Evolutionary conservation across 2,329 filamentous ascomycete genomes (phyloP).

Genomic region (Aphanocladium album): DNA sequence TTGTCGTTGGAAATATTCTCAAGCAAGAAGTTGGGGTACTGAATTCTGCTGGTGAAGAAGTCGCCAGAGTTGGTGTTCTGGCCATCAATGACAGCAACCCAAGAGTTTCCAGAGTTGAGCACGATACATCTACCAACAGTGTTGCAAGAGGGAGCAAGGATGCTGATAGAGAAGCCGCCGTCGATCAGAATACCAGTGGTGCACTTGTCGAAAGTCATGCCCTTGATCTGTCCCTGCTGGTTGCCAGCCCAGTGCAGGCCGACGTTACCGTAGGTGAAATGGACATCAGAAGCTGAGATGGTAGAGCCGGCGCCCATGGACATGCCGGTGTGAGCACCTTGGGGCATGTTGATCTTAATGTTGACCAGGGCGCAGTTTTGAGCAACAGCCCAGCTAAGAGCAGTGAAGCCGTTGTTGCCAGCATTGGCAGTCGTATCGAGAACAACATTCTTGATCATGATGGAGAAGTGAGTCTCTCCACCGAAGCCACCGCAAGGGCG

Average conservation of each 20-base stretch:
- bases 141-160: slow-evolving; percentile 5
- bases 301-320: slow-evolving; percentile 15
- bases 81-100: slow-evolving; percentile 9
- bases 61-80: slow-evolving; percentile 8
- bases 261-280: slow-evolving; percentile 17
- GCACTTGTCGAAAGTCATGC: slow-evolving; percentile 10
- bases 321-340: slow-evolving; percentile 17
- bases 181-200: slow-evolving; percentile 14
- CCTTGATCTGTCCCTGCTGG: slow-evolving; percentile 11
- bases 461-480: slow-evolving; percentile 19
- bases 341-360: slow-evolving; percentile 14
- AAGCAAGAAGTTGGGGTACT: slow-evolving; percentile 12
- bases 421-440: slow-evolving; percentile 17
- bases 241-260: slow-evolving; percentile 17
- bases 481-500: slow-evolving; percentile 15
- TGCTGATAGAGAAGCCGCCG: slow-evolving; percentile 10
- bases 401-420: slow-evolving; percentile 14
- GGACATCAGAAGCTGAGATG: slow-evolving; percentile 17
- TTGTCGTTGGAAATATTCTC: slow-evolving; percentile 19
- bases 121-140: slow-evolving; percentile 10
- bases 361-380: slow-evolving; percentile 20
- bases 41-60: slow-evolving; percentile 2
- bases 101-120: slow-evolving; percentile 2
- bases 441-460: slow-evolving; percentile 20
- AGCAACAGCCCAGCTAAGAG: slow-evolving; percentile 18